Conservation (phyloP, 2,329 filamentous ascomycete species). For the Penicillium sp. region DNA sequence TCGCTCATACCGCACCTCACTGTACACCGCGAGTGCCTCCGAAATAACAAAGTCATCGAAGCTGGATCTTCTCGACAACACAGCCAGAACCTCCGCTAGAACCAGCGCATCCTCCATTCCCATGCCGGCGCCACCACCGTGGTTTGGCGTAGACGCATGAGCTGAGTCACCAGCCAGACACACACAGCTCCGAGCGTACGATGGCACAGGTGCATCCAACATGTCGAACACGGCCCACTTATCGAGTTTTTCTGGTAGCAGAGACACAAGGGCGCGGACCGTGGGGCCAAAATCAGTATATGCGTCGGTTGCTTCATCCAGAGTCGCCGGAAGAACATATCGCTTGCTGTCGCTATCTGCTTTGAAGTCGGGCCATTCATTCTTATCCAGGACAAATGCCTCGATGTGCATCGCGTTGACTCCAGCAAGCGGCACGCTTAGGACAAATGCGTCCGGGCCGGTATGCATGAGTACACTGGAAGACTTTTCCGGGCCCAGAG, state of each 20-base stretch:
- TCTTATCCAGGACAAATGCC: conserved; percentile 26
- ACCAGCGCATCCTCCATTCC: conserved; percentile 33
- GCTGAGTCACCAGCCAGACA: conserved; percentile 33
- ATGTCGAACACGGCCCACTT: conserved; percentile 21
- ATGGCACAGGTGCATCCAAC: conserved; percentile 5
- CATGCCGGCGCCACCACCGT: conserved; percentile 32
- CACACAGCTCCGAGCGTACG: conserved; percentile 11
- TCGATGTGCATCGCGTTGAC: conserved; percentile 29
- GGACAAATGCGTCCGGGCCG: not conserved
- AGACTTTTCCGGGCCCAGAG: no score
- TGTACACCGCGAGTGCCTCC: conserved; percentile 46
- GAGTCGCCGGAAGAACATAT: no score
- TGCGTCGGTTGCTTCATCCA: no score
- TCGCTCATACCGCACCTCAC: conserved; percentile 43
- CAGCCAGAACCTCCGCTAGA: conserved; percentile 14
- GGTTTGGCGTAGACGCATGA: conserved; percentile 32
- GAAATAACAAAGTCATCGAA: no score
- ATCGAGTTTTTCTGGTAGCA: conserved; percentile 10
- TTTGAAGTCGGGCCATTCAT: conserved; percentile 21
- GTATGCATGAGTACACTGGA: no score
- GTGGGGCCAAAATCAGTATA: not conserved
- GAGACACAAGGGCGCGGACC: not conserved
- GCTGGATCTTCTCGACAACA: no score
- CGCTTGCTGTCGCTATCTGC: not conserved
- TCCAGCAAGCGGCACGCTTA: conserved; percentile 22